A percentile compares a stretch with the other conserved stretches of the same genome.
These are phyloP conservation scores for Pythium phragmitis DNA, from an alignment of 352 stramenopile genomes.

Conservation along the genomic window DNA sequence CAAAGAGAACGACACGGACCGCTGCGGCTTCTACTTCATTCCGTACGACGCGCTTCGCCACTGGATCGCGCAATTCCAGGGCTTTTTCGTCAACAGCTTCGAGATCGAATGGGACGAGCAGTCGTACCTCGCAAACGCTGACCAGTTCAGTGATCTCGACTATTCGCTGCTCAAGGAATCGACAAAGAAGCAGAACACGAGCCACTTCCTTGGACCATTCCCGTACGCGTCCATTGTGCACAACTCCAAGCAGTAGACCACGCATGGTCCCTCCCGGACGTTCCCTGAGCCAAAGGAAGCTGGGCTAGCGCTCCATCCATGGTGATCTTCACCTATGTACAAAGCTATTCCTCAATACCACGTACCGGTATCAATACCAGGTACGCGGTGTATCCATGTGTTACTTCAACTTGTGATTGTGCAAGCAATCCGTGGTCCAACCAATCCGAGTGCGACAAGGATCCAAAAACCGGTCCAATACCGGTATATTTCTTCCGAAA, in stretches of 20 bases:
- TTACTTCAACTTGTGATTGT: conserved; percentile 25
- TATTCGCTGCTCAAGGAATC: conserved; percentile 65
- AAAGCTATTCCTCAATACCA: neutral
- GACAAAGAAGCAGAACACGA: conserved; percentile 71
- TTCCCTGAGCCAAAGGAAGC: neutral
- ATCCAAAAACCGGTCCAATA: neutral
- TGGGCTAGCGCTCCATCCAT: neutral
- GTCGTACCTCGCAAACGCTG: conserved; percentile 64
- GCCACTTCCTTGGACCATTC: conserved; percentile 70
- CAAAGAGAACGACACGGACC: conserved; percentile 73
- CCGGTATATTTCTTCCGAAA: conserved; percentile 4
- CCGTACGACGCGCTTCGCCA: conserved; percentile 71
- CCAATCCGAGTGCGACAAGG: neutral
- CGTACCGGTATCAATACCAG: too few relatives aligned
- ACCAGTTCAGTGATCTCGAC: conserved; percentile 47
- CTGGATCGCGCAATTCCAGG: conserved; percentile 79
- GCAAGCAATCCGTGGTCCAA: neutral
- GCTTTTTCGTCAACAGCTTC: conserved; percentile 84
- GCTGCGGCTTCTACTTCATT: conserved; percentile 84
- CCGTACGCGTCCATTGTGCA: conserved; percentile 64
- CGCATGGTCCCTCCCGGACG: neutral
- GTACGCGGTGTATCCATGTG: neutral
- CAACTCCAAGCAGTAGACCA: conserved; percentile 35
- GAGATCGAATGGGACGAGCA: conserved; percentile 70
- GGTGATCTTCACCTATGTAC: neutral